Evolutionary conservation across 768 basidiomycete species (phyloP), one percentile per base, ranked within the genome.

Genomic region (Boletus rubescentipes): DNA sequence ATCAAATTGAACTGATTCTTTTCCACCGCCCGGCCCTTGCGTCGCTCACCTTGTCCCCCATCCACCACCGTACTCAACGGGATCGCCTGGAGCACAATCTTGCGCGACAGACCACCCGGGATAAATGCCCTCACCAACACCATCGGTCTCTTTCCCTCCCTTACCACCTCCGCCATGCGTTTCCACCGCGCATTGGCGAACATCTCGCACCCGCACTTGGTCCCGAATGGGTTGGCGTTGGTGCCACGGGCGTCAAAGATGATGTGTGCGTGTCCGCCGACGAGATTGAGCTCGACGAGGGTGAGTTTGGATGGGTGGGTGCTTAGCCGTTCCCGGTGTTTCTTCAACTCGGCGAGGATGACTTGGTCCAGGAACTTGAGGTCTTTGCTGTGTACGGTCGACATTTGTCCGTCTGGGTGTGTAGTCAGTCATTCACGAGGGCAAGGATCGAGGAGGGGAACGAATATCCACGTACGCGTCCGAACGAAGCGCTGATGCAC

Each of bases 41-140:
- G 49, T 48, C 32, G 54, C 20, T 29, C 40, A 2, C 41, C 44
- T 9, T 47, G 52, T 10, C 42, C 40, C 5, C 43, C 51, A 2
- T 50, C 51, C 31, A 58, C 23, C 9, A 69, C 49, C 4, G 18
- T 32, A 30, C 54, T 57, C 50, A 70, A 39, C 2, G 65, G 69
- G 30, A 71, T 61, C 11, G 57, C 56, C 21, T 64, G 62, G 32
- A 70, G 63, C 6, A 69, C 41, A 11, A 68, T 52, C 53, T 68
- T 68, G 48, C 67, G 66, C 21, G 67, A 48, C 36, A 43, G 41
- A 2, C 69, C 69, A 2, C 64, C 69, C 0, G 69, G 54, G 26
- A 70, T 57, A 43, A 66, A 67, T 8, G 55, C 69, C 42, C 67
- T 59, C 6, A 68, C 67, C 15, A 70, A 38, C 2, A 70, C 54